Base-by-base conservation (phyloP, 805 yeast species). In the Pichia nakasei region DNA sequence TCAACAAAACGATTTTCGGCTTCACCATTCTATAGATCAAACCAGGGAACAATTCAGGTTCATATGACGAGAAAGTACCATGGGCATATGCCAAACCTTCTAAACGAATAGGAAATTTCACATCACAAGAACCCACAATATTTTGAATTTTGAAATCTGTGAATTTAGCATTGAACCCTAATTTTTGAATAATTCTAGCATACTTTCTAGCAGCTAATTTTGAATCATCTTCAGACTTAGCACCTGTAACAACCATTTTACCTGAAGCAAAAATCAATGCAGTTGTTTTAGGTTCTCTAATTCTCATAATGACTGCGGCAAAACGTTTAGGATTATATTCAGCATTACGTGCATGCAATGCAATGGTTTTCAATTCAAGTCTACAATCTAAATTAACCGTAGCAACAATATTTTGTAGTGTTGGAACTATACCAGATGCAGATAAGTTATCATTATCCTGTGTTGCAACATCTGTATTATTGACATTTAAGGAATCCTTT, bases 221-320 rank as follows among this genome's bases (percentile, higher is more conserved):
- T n/a, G 97, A 87, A 62, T 93, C 97, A 61, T 93, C 97, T 64
- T 93, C 98, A 32, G 95, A 84, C 65, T 93, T 93, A 21, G 98
- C 98, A 76, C 98, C 98, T 26, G 97, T 93, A 15, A 93, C 98
- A 54, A 93, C 98, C 98, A 93, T 93, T 66, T 93, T 93, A 58
- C 98, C 98, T 2, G 97, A 88, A 2, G 98, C 98, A 65, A 93
- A 93, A 52, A 93, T 93, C 54, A 93, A 73, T 0, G 98, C 97
- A 2, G 98, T 93, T 1, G 98, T 93, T 65, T 93, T 93, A 17
- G 98, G 98, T 64, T 93, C 98, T 66, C 98, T 79, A 55, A 93
- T 93, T 74, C 98, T 85, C 98, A 93, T 93, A 55, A 93, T 93
- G 40, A 93, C 98, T 47, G 98, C 98, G 13, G 98, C 98, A 70